These are phyloP conservation scores for Dendrobium officinale DNA, from an alignment of 106 monocot genomes.

Conservation along the genomic window DNA sequence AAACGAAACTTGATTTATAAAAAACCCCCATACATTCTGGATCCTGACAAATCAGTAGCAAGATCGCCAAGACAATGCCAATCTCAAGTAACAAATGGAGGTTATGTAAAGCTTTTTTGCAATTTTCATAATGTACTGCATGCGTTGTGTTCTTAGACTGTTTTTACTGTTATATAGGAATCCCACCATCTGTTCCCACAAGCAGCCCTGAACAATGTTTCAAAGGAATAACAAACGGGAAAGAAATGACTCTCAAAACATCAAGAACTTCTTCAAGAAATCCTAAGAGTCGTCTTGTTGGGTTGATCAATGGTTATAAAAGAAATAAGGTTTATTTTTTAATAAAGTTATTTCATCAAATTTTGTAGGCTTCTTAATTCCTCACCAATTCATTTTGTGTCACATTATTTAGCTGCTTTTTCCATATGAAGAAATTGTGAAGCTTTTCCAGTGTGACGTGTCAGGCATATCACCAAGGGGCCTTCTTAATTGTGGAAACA, in stretches of 20 bases:
- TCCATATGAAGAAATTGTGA: slow-evolving; percentile 60
- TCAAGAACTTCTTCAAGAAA: slow-evolving; percentile 15
- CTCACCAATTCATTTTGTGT: background rate
- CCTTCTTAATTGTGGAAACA: slow-evolving; percentile 93
- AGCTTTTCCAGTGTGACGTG: slow-evolving; percentile 77
- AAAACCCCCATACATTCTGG: slow-evolving; percentile 70
- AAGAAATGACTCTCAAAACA: background rate
- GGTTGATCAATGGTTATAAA: slow-evolving; percentile 13
- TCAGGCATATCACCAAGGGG: slow-evolving; percentile 72
- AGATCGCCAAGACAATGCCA: slow-evolving; percentile 27
- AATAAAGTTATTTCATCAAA: background rate
- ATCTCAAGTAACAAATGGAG: slow-evolving; percentile 15
- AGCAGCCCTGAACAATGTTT: slow-evolving; percentile 6
- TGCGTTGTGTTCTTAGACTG: background rate
- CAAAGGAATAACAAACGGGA: slow-evolving; percentile 2
- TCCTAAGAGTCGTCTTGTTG: slow-evolving; percentile 7
- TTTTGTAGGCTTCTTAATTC: background rate
- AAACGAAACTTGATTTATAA: slow-evolving; percentile 42
- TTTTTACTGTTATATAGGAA: slow-evolving; percentile 9
- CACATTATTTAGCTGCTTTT: slow-evolving; percentile 13
- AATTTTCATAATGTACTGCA: slow-evolving; percentile 5
- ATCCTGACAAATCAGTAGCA: slow-evolving; percentile 31
- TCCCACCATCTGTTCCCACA: background rate
- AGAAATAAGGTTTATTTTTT: slow-evolving; percentile 14
- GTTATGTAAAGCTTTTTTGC: slow-evolving; percentile 7